Conservation (phyloP, 2,329 filamentous ascomycete species). For the Fusarium sp. region DNA sequence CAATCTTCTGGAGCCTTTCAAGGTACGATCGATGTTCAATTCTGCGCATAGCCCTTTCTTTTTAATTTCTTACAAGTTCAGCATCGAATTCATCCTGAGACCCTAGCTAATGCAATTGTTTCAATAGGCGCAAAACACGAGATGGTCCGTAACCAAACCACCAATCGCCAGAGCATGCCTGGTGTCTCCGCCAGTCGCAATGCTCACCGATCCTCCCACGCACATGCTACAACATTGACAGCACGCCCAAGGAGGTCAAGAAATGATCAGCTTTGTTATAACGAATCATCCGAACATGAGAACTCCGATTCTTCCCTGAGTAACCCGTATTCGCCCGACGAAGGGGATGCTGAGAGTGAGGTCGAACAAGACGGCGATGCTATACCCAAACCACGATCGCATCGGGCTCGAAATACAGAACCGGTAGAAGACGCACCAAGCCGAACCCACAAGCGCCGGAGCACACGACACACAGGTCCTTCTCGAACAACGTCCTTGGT, state of each 20-base stretch:
- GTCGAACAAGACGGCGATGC: slow-evolving; percentile 5
- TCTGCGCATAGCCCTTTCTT: neutral
- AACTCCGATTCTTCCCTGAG: slow-evolving; percentile 21
- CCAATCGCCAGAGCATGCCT: slow-evolving; percentile 22
- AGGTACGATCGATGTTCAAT: slow-evolving; percentile 27
- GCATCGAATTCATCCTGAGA: too few relatives aligned
- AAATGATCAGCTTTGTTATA: slow-evolving; percentile 8
- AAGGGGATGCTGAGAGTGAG: slow-evolving; percentile 29
- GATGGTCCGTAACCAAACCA: slow-evolving; percentile 48
- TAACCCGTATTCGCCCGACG: slow-evolving; percentile 9
- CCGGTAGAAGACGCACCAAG: neutral
- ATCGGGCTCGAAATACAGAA: neutral
- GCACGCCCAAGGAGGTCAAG: slow-evolving; percentile 34
- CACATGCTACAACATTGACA: slow-evolving; percentile 8
- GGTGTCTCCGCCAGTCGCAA: slow-evolving; percentile 39
- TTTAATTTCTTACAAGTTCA: neutral
- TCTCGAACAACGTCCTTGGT: slow-evolving; percentile 3
- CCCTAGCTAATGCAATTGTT: slow-evolving; percentile 16
- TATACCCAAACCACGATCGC: slow-evolving; percentile 13
- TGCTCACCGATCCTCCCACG: slow-evolving; percentile 32
- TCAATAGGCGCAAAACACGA: slow-evolving; percentile 6
- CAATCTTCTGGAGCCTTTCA: slow-evolving; percentile 9
- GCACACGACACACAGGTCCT: slow-evolving; percentile 27
- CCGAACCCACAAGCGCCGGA: slow-evolving; percentile 18
- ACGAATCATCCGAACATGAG: slow-evolving; percentile 26